Evolutionary conservation across 768 basidiomycete genomes (phyloP), one percentile per base, ranked within the genome.

Genomic region (Rhodocollybia butyracea): DNA sequence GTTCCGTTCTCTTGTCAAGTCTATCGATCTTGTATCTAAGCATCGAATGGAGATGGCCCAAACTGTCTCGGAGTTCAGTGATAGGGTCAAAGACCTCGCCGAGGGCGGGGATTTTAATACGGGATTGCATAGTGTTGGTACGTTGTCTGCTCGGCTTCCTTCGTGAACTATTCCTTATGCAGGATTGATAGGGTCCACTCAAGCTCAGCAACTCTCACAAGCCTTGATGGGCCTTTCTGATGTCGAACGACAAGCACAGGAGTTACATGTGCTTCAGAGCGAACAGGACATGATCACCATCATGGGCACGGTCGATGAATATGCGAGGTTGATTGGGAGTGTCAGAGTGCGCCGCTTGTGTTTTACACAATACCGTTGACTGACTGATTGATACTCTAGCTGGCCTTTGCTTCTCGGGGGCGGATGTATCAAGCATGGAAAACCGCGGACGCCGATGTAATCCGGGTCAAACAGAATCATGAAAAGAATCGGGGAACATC

Each of bases 231-330:
- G 83, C 15, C 73, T 98, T 15, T 87, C 88, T 0, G 86, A 88
- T 6, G 81, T 97, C 4, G 83, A 92, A 61, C 76, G 77, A 22
- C 86, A 82, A 57, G 84, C 85, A 12, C 86, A 89, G 61, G 90
- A 93, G 46, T 59, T 87, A 5, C 86, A 91, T 63, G 84, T 76
- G 51, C 73, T 77, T 11, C 92, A 95, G 65, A 81, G 90, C 0
- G 86, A 88, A 60, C 86, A 89, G 58, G 96, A 99, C 66, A 80
- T 94, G 62, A 75, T 84, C 29, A 88, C 89, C 1, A 67, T 98
- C 27, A 77, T 94, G 79, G 85, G 83, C 50, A 90, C 91, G 46
- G 91, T 84, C 45, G 96, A 98, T 64, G 94, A 97, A 69, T 98
- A 98, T 66, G 83, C 93, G n/a, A 79, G 96, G 50, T 76, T 98